Percentiles rank a stretch among this genome's conserved stretches.
Evolutionary conservation across 805 yeast species (phyloP).

Genomic region (Candida maesae): DNA sequence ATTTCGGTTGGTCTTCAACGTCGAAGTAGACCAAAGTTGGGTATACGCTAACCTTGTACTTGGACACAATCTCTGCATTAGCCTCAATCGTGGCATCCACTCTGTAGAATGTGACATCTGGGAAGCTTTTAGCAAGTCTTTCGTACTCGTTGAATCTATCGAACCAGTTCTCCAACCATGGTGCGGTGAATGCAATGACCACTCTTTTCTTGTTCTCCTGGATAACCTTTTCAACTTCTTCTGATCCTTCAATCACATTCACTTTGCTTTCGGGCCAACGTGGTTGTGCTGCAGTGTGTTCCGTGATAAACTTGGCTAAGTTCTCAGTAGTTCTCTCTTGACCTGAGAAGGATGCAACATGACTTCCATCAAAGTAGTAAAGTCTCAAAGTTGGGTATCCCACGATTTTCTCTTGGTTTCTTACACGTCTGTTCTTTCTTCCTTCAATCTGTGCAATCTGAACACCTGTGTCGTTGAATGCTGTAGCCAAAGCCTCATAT

Average conservation of each 20-base stretch:
- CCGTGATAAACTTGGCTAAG: conserved; percentile 30
- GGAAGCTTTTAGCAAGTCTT: conserved; percentile 24
- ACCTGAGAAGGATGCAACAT: conserved; percentile 33
- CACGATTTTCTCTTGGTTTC: conserved; percentile 36
- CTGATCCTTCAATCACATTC: conserved; percentile 9
- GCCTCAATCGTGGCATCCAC: conserved; percentile 32
- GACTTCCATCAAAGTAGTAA: conserved; percentile 39
- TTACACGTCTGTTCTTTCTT: conserved; percentile 31
- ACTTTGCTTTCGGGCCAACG: conserved; percentile 28
- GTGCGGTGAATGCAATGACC: conserved; percentile 33
- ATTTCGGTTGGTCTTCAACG: conserved; percentile 12
- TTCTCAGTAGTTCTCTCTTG: conserved; percentile 32
- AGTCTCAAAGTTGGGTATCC: conserved; percentile 49
- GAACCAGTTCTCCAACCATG: conserved; percentile 35
- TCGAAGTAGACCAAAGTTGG: conserved; percentile 32
- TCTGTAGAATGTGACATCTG: conserved; percentile 27
- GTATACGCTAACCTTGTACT: conserved; percentile 27
- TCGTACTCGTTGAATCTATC: conserved; percentile 32
- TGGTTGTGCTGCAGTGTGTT: conserved; percentile 33
- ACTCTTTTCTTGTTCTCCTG: conserved; percentile 5
- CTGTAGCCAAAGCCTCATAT: conserved; percentile 39
- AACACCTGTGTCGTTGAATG: conserved; percentile 37
- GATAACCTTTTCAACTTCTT: conserved; percentile 12
- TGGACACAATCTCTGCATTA: conserved; percentile 26
- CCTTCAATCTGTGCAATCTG: conserved; percentile 36